Conservation (phyloP, 768 basidiomycete species). For the Fibroporia radiculosa region DNA sequence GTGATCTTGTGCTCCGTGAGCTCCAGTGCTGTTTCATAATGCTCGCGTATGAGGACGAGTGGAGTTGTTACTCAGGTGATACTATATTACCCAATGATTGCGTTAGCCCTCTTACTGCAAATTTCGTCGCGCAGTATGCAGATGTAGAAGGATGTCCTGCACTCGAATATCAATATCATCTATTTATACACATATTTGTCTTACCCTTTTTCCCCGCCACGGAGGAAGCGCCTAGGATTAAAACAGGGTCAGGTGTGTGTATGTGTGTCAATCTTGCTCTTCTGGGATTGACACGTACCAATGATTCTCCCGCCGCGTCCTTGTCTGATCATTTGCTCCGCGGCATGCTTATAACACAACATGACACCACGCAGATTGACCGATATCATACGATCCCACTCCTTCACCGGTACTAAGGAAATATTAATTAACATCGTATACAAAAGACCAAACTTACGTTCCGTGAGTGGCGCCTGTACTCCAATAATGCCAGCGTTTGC, state of each 20-base stretch:
- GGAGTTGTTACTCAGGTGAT: constrained; percentile 6
- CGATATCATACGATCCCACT: constrained; percentile 15
- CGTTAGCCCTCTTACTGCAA: constrained; percentile 22
- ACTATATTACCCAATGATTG: constrained; percentile 14
- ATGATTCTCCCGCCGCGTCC: constrained; percentile 35
- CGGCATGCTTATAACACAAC: constrained; percentile 35
- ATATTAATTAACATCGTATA: not conserved
- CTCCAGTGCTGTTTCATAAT: constrained; percentile 9
- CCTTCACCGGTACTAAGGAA: not conserved
- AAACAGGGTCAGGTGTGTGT: not conserved
- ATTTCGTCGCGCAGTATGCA: constrained; percentile 21
- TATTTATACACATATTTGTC: too few species aligned
- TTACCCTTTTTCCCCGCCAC: constrained; percentile 24
- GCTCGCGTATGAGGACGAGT: not conserved
- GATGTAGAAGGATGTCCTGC: not conserved
- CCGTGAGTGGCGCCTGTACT: constrained; percentile 5
- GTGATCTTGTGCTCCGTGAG: constrained; percentile 17
- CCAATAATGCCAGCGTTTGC: constrained; percentile 8
- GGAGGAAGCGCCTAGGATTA: constrained; percentile 20
- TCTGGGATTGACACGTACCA: constrained; percentile 21
- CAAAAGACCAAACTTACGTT: constrained; percentile 3
- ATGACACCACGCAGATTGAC: constrained; percentile 35
- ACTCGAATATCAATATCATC: too few species aligned
- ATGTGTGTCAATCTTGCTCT: not conserved
- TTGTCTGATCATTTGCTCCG: constrained; percentile 35